A percentile compares a stretch with the other conserved stretches of the same genome.
Evolutionary conservation across 371 early-diverging fungal species (phyloP).

Genomic region (Parasitella parasitica): DNA sequence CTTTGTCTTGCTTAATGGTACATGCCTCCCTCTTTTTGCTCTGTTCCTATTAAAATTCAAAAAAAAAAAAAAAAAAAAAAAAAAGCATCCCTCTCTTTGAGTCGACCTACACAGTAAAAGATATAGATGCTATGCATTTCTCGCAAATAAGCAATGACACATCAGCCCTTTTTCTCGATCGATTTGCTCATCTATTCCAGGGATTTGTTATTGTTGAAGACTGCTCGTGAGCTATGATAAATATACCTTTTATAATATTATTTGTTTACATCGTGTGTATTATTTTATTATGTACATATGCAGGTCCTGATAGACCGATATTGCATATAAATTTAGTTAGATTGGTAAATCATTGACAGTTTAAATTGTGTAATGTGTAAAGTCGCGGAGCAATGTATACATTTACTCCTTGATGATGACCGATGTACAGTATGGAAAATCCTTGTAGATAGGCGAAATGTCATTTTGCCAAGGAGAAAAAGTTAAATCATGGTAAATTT

Average conservation of each 20-base stretch:
- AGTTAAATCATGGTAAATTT: not conserved
- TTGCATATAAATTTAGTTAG: not conserved
- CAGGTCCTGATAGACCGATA: not conserved
- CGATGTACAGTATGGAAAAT: not conserved
- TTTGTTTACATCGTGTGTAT: not conserved
- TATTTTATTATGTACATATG: not conserved
- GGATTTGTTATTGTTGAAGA: conserved; percentile 1
- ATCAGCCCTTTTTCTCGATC: not conserved
- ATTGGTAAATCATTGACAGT: not conserved
- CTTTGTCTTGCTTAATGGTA: too few species aligned
- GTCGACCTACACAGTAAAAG: too few species aligned
- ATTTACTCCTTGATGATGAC: not conserved
- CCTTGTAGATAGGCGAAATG: not conserved
- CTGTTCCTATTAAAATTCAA: not conserved
- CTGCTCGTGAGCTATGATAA: too few species aligned
- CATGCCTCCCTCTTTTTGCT: not conserved
- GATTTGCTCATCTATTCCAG: not conserved
- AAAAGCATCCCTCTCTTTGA: too few species aligned
- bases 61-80: not conserved
- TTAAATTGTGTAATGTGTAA: not conserved
- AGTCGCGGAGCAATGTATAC: not conserved
- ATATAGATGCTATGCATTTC: too few species aligned
- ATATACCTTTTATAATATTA: not conserved
- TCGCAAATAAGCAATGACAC: not conserved
- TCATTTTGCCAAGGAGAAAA: not conserved